Evolutionary conservation across 2,329 filamentous ascomycete species (phyloP).

Genomic region (Hypoxylon sp.): DNA sequence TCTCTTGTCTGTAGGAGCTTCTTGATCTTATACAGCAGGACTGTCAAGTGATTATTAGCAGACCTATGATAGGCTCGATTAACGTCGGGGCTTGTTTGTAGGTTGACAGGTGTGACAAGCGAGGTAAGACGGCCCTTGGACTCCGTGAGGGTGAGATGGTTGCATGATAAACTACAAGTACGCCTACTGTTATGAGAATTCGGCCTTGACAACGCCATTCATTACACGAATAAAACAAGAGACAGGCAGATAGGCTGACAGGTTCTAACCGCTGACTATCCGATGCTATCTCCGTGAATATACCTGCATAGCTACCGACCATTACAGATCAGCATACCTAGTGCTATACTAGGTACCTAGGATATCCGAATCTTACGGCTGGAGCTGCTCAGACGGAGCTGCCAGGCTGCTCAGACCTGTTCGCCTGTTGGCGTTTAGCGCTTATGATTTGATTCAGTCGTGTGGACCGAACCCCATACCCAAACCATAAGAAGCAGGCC

Average conservation of each 20-base stretch:
- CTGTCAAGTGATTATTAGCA: conserved; percentile 5
- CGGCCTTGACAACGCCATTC: background rate
- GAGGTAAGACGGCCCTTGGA: conserved; percentile 32
- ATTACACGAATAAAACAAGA: background rate
- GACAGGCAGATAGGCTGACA: too few relatives aligned
- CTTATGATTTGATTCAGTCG: conserved; percentile 23
- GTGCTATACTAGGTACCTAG: too few relatives aligned
- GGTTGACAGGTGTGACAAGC: conserved; percentile 10
- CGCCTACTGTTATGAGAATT: conserved; percentile 4
- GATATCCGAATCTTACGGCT: background rate
- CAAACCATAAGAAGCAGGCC: conserved; percentile 27
- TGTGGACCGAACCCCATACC: conserved; percentile 28
- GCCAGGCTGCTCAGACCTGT: background rate
- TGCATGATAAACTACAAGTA: conserved; percentile 4
- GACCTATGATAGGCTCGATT: conserved; percentile 20
- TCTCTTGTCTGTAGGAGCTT: background rate
- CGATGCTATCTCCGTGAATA: too few relatives aligned
- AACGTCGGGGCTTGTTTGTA: conserved; percentile 4
- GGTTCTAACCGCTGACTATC: too few relatives aligned
- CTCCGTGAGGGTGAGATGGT: conserved; percentile 24
- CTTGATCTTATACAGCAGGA: background rate
- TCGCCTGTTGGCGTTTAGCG: conserved; percentile 5
- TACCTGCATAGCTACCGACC: too few relatives aligned
- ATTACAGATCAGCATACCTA: too few relatives aligned
- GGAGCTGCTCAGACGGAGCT: too few relatives aligned